A percentile compares a stretch with the other conserved stretches of the same genome.
Evolutionary conservation across 768 basidiomycete species (phyloP).

Genomic region (Hirschioporus abietinus): DNA sequence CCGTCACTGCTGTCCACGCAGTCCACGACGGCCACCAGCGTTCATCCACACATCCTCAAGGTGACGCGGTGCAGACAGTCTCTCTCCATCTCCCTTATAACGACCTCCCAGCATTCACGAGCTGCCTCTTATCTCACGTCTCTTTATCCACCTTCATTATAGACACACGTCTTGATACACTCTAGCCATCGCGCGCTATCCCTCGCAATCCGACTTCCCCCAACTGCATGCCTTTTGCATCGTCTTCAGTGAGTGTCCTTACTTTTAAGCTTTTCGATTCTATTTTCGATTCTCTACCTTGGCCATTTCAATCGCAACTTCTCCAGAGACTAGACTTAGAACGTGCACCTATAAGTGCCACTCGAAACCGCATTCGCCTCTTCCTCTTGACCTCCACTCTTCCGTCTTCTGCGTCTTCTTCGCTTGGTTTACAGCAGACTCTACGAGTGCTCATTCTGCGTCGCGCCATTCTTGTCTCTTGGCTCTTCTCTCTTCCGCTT

Average conservation of each 20-base stretch:
- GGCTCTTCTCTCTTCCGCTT: conserved; percentile 13
- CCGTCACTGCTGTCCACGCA: conserved; percentile 17
- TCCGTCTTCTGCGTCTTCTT: conserved; percentile 10
- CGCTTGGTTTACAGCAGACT: background rate
- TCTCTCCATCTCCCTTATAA: background rate
- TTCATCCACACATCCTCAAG: background rate
- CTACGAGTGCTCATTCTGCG: background rate
- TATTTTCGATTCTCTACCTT: background rate
- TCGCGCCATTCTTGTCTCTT: conserved; percentile 7
- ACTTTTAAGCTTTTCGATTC: background rate
- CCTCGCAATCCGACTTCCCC: background rate
- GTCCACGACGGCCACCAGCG: conserved; percentile 1
- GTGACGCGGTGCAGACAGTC: background rate
- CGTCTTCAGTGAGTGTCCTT: conserved; percentile 15
- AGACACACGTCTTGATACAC: conserved; percentile 26
- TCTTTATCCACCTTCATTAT: conserved; percentile 30
- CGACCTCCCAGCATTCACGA: background rate
- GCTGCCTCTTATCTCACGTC: conserved; percentile 17
- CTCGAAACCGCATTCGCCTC: background rate
- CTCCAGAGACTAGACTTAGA: background rate
- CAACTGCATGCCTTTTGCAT: conserved; percentile 19
- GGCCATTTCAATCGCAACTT: background rate
- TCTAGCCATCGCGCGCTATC: background rate
- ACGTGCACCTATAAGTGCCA: background rate
- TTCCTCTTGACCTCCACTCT: background rate